Evolutionary conservation across 768 basidiomycete genomes (phyloP).

Genomic region (Termitomyces sp.): DNA sequence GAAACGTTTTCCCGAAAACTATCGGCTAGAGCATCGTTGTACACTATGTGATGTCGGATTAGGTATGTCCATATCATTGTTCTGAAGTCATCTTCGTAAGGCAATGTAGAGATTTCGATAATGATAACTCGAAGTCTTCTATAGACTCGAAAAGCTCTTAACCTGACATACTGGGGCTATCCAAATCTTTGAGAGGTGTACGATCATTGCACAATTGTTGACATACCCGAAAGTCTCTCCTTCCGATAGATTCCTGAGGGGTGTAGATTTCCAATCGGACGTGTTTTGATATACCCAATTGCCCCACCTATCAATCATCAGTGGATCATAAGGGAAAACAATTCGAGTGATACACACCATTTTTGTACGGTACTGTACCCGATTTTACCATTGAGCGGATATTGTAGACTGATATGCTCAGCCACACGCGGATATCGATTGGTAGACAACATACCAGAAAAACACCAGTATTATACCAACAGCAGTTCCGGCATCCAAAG

Average conservation of each 20-base stretch:
- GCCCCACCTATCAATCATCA: conserved; percentile 7
- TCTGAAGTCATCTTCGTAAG: background rate
- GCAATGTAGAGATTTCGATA: background rate
- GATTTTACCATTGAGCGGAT: conserved; percentile 34
- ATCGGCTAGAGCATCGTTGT: background rate
- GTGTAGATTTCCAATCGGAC: conserved; percentile 25
- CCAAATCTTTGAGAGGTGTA: background rate
- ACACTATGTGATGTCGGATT: background rate
- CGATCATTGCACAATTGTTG: background rate
- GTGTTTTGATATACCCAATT: conserved; percentile 29
- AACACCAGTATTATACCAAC: conserved; percentile 62
- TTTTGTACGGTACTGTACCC: conserved; percentile 27
- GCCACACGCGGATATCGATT: background rate
- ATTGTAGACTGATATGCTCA: conserved; percentile 31
- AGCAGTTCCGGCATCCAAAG: conserved; percentile 69
- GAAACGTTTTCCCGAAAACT: background rate
- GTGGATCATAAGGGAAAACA: background rate
- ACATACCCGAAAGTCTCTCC: conserved; percentile 31
- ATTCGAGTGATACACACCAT: conserved; percentile 21
- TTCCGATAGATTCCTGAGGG: conserved; percentile 18
- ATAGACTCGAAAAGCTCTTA: background rate
- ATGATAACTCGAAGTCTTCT: background rate
- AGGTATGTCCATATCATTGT: background rate
- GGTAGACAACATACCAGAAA: conserved; percentile 44
- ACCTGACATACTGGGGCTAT: background rate